These are phyloP conservation scores for Apostasia ramifera DNA, from an alignment of 106 monocot genomes.

Conservation along the genomic window DNA sequence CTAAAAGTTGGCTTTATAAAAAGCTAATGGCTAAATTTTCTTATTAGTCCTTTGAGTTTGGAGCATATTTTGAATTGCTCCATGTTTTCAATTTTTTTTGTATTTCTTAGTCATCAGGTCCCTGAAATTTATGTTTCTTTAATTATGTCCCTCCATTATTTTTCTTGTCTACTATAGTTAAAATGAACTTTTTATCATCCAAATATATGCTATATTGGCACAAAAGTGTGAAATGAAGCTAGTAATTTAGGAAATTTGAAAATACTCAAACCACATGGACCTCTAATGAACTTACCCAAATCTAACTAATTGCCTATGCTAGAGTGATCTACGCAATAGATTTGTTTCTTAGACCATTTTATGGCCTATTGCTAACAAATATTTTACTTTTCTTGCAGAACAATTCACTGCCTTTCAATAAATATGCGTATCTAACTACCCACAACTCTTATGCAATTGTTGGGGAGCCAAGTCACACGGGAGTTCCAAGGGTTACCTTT, in stretches of 20 bases:
- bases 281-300: too few species aligned
- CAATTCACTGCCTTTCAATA: conserved; percentile 79
- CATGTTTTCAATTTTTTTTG: too few species aligned
- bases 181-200: neutral
- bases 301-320: neutral
- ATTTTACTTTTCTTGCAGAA: conserved; percentile 26
- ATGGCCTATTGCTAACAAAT: neutral
- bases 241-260: too few species aligned
- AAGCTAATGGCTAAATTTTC: too few species aligned
- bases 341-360: neutral
- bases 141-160: too few species aligned
- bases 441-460: conserved; percentile 80
- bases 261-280: neutral
- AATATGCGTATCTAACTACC: conserved; percentile 82
- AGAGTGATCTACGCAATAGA: neutral
- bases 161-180: neutral
- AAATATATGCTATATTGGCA: neutral
- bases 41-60: too few species aligned
- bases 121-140: too few species aligned
- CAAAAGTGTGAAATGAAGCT: too few species aligned
- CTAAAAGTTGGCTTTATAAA: too few species aligned
- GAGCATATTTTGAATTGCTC: too few species aligned
- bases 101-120: too few species aligned
- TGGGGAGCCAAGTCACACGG: conserved; percentile 64
- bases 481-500: conserved; percentile 51